A percentile compares a stretch with the other conserved stretches of the same genome.
phyloP scores from a whole-genome alignment of 192 early-diverging fungal species.

The Linnemannia hyalina region DNA sequence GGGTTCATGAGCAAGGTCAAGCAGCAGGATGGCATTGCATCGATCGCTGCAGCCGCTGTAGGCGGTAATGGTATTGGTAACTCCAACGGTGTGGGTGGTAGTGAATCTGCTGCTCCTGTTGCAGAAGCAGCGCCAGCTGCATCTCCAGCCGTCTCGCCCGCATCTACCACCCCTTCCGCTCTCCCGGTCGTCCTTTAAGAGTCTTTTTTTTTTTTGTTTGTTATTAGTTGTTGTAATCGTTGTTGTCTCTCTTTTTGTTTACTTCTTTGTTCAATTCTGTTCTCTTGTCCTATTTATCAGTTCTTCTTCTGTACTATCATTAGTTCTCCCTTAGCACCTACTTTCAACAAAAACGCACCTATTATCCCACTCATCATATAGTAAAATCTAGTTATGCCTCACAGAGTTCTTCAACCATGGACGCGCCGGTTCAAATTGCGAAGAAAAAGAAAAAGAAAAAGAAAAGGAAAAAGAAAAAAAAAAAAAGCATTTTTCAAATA shows the following conservation, averaged over 20 bases:
- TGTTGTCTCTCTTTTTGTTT: background rate
- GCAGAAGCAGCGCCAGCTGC: background rate
- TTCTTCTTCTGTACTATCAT: background rate
- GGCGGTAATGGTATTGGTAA: background rate
- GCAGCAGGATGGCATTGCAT: slow-evolving; percentile 47
- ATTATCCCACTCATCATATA: no score
- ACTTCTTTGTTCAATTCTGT: background rate
- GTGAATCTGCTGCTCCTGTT: background rate
- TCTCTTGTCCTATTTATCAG: background rate
- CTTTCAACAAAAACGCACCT: background rate
- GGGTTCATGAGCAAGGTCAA: slow-evolving; percentile 64
- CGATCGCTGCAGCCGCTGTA: background rate
- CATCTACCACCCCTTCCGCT: background rate
- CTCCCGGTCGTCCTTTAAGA: background rate
- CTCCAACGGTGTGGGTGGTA: background rate
- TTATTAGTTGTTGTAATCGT: background rate
- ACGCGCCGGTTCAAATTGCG: slow-evolving; percentile 20
- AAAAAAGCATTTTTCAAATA: background rate
- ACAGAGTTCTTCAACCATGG: background rate
- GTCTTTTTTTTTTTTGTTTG: background rate
- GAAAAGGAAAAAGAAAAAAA: no score
- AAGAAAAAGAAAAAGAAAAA: no score
- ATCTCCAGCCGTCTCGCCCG: background rate
- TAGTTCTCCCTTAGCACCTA: background rate
- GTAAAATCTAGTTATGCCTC: no score